These are phyloP conservation scores for Diatrype stigma DNA, from an alignment of 2,329 filamentous ascomycete genomes.

Conservation along the genomic window DNA sequence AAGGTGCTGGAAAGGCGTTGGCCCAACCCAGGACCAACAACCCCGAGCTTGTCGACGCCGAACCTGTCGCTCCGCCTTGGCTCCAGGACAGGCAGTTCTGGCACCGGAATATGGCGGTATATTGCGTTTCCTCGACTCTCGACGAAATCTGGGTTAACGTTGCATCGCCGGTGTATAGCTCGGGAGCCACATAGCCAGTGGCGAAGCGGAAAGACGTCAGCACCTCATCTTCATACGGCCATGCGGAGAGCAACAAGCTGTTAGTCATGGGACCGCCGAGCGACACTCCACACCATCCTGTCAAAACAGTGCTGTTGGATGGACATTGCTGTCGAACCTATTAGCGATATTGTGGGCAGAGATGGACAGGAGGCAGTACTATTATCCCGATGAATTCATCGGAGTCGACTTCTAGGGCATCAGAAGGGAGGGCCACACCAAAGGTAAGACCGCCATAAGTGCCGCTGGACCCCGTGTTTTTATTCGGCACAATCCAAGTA, in stretches of 20 bases:
- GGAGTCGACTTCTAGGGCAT: constrained; percentile 25
- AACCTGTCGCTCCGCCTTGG: constrained; percentile 41
- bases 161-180: constrained; percentile 57
- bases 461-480: constrained; percentile 17
- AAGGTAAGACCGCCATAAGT: constrained; percentile 20
- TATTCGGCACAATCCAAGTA: constrained; percentile 15
- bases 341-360: constrained; percentile 4
- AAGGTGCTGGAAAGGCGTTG: constrained; percentile 41
- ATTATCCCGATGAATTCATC: constrained; percentile 27
- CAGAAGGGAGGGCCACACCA: constrained; percentile 24
- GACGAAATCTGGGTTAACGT: constrained; percentile 58
- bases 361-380: constrained; percentile 12
- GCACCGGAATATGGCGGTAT: constrained; percentile 62
- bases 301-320: constrained; percentile 2
- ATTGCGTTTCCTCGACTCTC: constrained; percentile 54
- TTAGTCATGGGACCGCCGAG: constrained; percentile 29
- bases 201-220: constrained; percentile 56
- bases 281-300: constrained; percentile 28
- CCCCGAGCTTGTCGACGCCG: constrained; percentile 39
- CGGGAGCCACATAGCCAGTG: constrained; percentile 56
- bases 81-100: constrained; percentile 53
- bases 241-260: constrained; percentile 51
- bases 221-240: constrained; percentile 49
- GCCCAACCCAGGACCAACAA: constrained; percentile 52
- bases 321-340: constrained; percentile 26